Percentiles rank a stretch among this genome's conserved stretches.
Evolutionary conservation across 805 yeast species (phyloP).

Genomic region (Pichia scutulata): DNA sequence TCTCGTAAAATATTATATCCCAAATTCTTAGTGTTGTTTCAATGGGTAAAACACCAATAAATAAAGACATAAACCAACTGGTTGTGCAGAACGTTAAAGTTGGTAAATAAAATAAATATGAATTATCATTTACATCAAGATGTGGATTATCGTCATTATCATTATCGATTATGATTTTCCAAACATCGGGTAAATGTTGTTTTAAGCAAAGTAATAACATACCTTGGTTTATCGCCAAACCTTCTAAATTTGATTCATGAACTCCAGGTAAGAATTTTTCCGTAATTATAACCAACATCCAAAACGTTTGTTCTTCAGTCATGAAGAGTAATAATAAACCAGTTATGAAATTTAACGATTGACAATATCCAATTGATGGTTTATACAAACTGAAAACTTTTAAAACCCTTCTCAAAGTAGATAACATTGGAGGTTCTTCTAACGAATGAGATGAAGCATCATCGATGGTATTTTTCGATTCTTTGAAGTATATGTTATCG

Average conservation of each 20-base stretch:
- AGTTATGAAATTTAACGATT: slow-evolving; percentile 85
- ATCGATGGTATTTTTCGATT: slow-evolving; percentile 14
- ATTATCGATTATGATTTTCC: slow-evolving; percentile 42
- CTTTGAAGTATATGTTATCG: slow-evolving; percentile 75
- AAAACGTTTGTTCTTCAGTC: slow-evolving; percentile 92
- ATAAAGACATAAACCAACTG: slow-evolving; percentile 97
- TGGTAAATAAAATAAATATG: slow-evolving; percentile 68
- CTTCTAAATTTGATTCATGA: slow-evolving; percentile 84
- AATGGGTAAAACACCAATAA: slow-evolving; percentile 81
- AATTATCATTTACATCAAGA: slow-evolving; percentile 23
- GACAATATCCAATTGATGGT: slow-evolving; percentile 93
- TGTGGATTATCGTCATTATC: slow-evolving; percentile 22
- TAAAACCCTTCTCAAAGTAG: slow-evolving; percentile 70
- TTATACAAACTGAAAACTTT: slow-evolving; percentile 77
- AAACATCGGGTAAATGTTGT: slow-evolving; percentile 76
- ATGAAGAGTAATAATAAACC: slow-evolving; percentile 78
- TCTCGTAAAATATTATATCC: slow-evolving; percentile 94
- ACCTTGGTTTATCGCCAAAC: slow-evolving; percentile 93
- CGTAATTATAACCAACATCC: slow-evolving; percentile 92
- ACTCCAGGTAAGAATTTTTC: slow-evolving; percentile 83
- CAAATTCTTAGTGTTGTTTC: slow-evolving; percentile 85
- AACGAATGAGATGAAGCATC: too few species aligned
- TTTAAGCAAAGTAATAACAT: slow-evolving; percentile 80
- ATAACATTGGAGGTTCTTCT: slow-evolving; percentile 61
- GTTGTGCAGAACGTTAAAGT: slow-evolving; percentile 91